These are phyloP conservation scores for Ajuga chamaepitys DNA, from an alignment of 257 asterid genomes.

Conservation along the genomic window DNA sequence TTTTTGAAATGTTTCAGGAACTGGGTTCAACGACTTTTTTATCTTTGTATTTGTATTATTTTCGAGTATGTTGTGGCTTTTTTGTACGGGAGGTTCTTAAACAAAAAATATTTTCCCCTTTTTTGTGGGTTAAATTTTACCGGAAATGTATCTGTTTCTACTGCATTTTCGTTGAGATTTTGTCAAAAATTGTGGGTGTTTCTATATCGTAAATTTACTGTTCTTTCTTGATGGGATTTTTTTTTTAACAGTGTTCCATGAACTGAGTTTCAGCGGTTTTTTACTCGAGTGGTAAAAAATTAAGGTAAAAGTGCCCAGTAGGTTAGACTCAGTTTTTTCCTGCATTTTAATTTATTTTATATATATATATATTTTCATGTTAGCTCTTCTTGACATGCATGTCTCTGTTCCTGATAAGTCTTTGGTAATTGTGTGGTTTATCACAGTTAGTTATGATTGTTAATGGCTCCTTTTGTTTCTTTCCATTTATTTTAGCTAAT, in stretches of 20 bases:
- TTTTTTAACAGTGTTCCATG: constrained; percentile 12
- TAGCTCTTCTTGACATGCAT: constrained; percentile 21
- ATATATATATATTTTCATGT: neutral
- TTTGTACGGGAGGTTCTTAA: too few relatives aligned
- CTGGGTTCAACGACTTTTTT: too few relatives aligned
- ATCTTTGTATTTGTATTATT: too few relatives aligned
- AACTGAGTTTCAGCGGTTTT: neutral
- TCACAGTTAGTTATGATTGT: neutral
- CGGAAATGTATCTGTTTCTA: neutral
- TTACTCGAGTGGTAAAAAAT: neutral
- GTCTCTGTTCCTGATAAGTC: neutral
- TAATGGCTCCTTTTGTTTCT: neutral
- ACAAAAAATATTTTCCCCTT: too few relatives aligned
- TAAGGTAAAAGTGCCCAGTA: constrained; percentile 10
- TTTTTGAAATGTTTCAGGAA: too few relatives aligned
- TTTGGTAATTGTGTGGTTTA: neutral
- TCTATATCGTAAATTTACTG: neutral
- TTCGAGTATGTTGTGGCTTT: neutral
- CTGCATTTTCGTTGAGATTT: neutral
- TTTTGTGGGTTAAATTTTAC: neutral
- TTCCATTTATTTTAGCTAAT: neutral
- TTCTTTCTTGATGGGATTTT: neutral
- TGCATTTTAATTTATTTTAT: neutral
- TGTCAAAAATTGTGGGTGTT: neutral
- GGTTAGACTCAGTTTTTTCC: neutral